A percentile compares a stretch with the other conserved stretches of the same genome.
Conservation (phyloP, 345 rosid species). For the Chamaenerion angustifolium region DNA sequence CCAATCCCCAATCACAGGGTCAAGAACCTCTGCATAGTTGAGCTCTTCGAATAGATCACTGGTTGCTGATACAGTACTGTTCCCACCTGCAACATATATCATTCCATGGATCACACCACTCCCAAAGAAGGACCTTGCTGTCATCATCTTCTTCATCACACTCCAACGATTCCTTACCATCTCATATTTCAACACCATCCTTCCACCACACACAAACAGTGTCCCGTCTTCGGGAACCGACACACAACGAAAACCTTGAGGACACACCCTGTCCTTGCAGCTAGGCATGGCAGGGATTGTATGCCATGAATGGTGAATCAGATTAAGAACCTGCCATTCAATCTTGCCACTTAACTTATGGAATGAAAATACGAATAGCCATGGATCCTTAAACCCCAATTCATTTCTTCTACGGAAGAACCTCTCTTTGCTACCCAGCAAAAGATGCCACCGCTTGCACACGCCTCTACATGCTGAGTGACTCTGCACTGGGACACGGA, state of each 20-base stretch:
- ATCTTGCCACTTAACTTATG: slow-evolving; percentile 65
- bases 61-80: slow-evolving; percentile 18
- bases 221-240: slow-evolving; percentile 46
- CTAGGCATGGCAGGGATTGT: slow-evolving; percentile 75
- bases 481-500: slow-evolving; percentile 60
- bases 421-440: slow-evolving; percentile 53
- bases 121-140: slow-evolving; percentile 67
- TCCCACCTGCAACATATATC: slow-evolving; percentile 83
- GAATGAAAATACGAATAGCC: slow-evolving; percentile 73
- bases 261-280: slow-evolving; percentile 67
- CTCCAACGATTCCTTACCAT: slow-evolving; percentile 75
- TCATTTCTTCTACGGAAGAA: slow-evolving; percentile 61
- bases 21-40: slow-evolving; percentile 59
- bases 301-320: slow-evolving; percentile 62
- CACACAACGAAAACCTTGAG: slow-evolving; percentile 59
- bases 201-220: slow-evolving; percentile 76
- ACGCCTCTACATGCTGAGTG: slow-evolving; percentile 43
- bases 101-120: slow-evolving; percentile 55
- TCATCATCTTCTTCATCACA: slow-evolving; percentile 44
- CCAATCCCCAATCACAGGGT: slow-evolving; percentile 60
- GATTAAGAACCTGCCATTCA: slow-evolving; percentile 74
- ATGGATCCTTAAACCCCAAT: slow-evolving; percentile 59
- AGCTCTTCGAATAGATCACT: slow-evolving; percentile 40
- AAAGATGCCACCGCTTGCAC: slow-evolving; percentile 72
- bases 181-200: slow-evolving; percentile 74